These are phyloP conservation scores for Cryptococcus floricola DNA, from an alignment of 1,284 basidiomycete species.

Conservation along the genomic window DNA sequence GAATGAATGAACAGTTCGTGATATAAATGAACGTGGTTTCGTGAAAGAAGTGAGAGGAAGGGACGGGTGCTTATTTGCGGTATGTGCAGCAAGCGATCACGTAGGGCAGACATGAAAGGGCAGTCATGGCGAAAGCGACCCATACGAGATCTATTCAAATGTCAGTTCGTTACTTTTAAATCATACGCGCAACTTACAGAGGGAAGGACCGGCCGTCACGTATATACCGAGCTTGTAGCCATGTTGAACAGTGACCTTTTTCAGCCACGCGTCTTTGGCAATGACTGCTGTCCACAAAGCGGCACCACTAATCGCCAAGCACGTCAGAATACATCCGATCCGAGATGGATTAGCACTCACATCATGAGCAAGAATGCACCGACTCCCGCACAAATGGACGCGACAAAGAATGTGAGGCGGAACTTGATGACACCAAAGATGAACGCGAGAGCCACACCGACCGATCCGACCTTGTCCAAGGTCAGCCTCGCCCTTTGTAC, in stretches of 20 bases:
- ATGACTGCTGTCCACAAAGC: slow-evolving; percentile 48
- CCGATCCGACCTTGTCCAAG: slow-evolving; percentile 32
- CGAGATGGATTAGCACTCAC: slow-evolving; percentile 20
- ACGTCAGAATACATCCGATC: background rate
- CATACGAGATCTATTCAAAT: slow-evolving; percentile 39
- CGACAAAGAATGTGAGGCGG: slow-evolving; percentile 43
- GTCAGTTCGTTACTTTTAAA: background rate
- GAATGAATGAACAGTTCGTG: background rate
- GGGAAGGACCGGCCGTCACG: slow-evolving; percentile 34
- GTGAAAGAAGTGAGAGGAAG: background rate
- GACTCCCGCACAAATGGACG: slow-evolving; percentile 36
- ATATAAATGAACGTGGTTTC: background rate
- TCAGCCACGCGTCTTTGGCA: slow-evolving; percentile 38
- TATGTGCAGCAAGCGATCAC: slow-evolving; percentile 46
- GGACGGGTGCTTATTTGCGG: slow-evolving; percentile 20
- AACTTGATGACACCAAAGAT: slow-evolving; percentile 43
- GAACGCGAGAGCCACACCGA: slow-evolving; percentile 34
- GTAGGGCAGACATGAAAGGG: slow-evolving; percentile 46
- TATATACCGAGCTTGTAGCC: slow-evolving; percentile 34
- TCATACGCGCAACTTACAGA: slow-evolving; percentile 33
- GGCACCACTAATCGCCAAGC: slow-evolving; percentile 31
- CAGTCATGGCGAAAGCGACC: slow-evolving; percentile 46
- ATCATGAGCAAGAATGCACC: slow-evolving; percentile 36
- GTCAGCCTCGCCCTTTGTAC: background rate
- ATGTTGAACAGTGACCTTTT: slow-evolving; percentile 32